Evolutionary conservation across 371 early-diverging fungal genomes (phyloP).

Genomic region (Zopfochytrium polystomum): DNA sequence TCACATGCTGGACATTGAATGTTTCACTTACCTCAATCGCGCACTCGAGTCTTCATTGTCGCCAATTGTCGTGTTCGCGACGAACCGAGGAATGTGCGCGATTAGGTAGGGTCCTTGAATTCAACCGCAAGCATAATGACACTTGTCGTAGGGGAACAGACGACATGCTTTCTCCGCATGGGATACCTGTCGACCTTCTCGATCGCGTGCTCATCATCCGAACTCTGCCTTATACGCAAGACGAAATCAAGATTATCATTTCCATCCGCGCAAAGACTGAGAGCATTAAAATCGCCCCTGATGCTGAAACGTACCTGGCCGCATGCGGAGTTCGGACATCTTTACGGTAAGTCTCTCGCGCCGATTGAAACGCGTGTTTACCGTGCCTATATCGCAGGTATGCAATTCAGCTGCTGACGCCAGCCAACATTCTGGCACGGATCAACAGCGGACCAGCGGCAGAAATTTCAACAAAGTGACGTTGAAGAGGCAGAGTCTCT

Average conservation of each 20-base stretch:
- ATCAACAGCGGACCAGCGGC: conserved; percentile 84
- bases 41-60: conserved; percentile 90
- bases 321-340: conserved; percentile 81
- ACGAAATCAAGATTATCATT: conserved; percentile 89
- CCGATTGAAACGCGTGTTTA: no score
- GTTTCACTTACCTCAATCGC: conserved; percentile 95
- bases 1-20: conserved; percentile 98
- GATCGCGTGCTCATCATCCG: conserved; percentile 95
- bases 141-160: conserved; percentile 95
- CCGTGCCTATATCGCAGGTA: no score
- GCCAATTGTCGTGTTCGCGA: conserved; percentile 98
- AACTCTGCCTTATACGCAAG: conserved; percentile 84
- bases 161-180: conserved; percentile 87
- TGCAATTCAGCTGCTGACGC: conserved; percentile 96
- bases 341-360: conserved; percentile 42
- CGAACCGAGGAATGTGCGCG: conserved; percentile 94
- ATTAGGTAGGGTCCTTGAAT: no score
- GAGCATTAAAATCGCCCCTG: conserved; percentile 69
- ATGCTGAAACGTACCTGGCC: conserved; percentile 73
- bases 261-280: conserved; percentile 90
- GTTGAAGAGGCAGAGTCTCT: conserved; percentile 78
- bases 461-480: conserved; percentile 73
- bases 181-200: conserved; percentile 95
- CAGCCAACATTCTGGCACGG: conserved; percentile 79
- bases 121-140: no score